Evolutionary conservation across 768 basidiomycete genomes (phyloP), one percentile per base, ranked within the genome.

Genomic region (Candolleomyces aberdarensis): DNA sequence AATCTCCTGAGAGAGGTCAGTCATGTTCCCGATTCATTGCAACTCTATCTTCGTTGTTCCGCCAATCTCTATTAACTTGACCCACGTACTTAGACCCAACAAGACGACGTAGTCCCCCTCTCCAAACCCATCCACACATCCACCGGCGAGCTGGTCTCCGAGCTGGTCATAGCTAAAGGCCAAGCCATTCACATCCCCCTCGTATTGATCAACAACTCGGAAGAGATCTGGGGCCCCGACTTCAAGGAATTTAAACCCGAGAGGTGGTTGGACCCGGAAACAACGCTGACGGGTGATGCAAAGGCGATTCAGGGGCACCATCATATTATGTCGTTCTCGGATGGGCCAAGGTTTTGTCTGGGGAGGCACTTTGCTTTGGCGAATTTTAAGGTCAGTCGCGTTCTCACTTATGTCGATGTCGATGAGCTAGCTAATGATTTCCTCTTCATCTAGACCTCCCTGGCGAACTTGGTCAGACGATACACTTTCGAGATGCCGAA

Each of bases 101-200:
- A 78, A 61, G 86, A 89, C 66, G 83, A 86, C 58, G 68, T 85
- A 1, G 76, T 91, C 14, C 87, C 86, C 0, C 75, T 89, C n/a
- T 76, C 74, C 11, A 65, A 67, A 1, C 85, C 85, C 3, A 66
- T 87, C 19, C 68, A 64, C 10, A 81, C 80, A 0, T 63, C 70
- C 0, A 69, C 78, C 0, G 84, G 84, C 0, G 66, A 74, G 47
- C 62, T 66, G 0, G 72, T 82, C 15, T 69, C 74, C 20, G 73
- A 71, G 15, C 69, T 88, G 52, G 47, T 73, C 5, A 70, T 88
- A 43, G 72, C 76, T 19, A 82, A 82, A 62, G 85, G 82, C 2
- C 81, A 80, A 0, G 59, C 65, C 1, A 60, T 89, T 31, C 61
- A 73, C 13, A 68, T 80, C 2, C 78, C 82, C 1, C 76, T 85